phyloP scores from a whole-genome alignment of 768 basidiomycete species.

The Pilatotrama ljubarskyi region DNA sequence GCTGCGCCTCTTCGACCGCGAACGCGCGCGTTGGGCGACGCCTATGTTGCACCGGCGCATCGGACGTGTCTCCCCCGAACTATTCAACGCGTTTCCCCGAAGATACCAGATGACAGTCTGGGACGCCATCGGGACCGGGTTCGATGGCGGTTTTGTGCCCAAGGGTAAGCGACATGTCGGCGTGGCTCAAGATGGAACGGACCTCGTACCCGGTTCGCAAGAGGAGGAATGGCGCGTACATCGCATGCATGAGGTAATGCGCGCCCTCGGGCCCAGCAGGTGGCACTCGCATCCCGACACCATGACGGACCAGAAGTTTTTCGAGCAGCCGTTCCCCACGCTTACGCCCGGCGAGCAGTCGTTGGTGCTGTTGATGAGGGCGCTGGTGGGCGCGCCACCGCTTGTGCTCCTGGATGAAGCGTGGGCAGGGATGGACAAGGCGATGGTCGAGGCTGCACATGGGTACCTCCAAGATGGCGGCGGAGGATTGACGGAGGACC shows the following conservation, averaged over 20 bases:
- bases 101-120: slow-evolving; percentile 65
- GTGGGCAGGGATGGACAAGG: slow-evolving; percentile 89
- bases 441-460: slow-evolving; percentile 66
- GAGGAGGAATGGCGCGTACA: slow-evolving; percentile 41
- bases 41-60: slow-evolving; percentile 63
- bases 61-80: slow-evolving; percentile 85
- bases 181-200: slow-evolving; percentile 35
- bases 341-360: slow-evolving; percentile 77
- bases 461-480: slow-evolving; percentile 55
- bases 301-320: slow-evolving; percentile 41
- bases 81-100: slow-evolving; percentile 88
- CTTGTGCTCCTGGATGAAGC: slow-evolving; percentile 89
- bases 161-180: slow-evolving; percentile 46
- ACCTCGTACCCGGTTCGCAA: slow-evolving; percentile 41
- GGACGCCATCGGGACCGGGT: slow-evolving; percentile 86
- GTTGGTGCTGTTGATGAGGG: slow-evolving; percentile 81
- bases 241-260: slow-evolving; percentile 59
- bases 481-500: slow-evolving; percentile 50
- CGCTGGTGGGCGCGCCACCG: slow-evolving; percentile 71
- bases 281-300: slow-evolving; percentile 37
- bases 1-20: slow-evolving; percentile 60
- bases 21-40: slow-evolving; percentile 68
- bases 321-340: slow-evolving; percentile 54
- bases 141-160: slow-evolving; percentile 79
- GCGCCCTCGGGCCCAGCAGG: slow-evolving; percentile 58